These are phyloP conservation scores for Talinum fruticosum DNA, from an alignment of 148 eudicot species.

Conservation along the genomic window DNA sequence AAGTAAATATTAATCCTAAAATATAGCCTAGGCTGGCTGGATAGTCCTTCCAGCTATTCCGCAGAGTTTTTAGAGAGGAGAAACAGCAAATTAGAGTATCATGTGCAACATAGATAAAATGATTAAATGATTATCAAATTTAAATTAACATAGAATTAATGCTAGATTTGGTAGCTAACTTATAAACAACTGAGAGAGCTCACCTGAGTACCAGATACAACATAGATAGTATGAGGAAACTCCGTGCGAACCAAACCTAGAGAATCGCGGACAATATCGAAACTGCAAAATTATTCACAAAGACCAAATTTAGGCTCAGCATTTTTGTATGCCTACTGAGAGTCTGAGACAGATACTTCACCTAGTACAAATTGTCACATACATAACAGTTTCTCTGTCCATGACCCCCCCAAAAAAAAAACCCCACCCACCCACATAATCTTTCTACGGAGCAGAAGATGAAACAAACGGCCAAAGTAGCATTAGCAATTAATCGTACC, in stretches of 20 bases:
- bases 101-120: background rate
- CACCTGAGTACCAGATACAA: conserved; percentile 93
- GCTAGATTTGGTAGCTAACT: too few species aligned
- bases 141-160: background rate
- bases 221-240: conserved; percentile 82
- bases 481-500: background rate
- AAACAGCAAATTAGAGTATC: background rate
- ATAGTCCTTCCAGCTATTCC: background rate
- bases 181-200: conserved; percentile 10
- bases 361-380: background rate
- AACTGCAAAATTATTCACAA: conserved; percentile 46
- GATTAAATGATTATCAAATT: background rate
- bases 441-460: background rate
- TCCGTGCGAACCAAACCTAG: conserved; percentile 80
- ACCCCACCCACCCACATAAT: background rate
- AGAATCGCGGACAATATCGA: conserved; percentile 77
- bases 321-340: background rate
- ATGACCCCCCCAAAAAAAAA: background rate
- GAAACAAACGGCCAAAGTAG: background rate
- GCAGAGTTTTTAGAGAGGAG: background rate
- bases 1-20: background rate
- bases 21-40: background rate
- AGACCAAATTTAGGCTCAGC: background rate
- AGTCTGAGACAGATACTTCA: background rate
- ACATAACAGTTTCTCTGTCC: background rate